A percentile compares a stretch with the other conserved stretches of the same genome.
These are phyloP conservation scores for Massariosphaeria phaeospora DNA, from an alignment of 495 filamentous ascomycete genomes.

Conservation along the genomic window DNA sequence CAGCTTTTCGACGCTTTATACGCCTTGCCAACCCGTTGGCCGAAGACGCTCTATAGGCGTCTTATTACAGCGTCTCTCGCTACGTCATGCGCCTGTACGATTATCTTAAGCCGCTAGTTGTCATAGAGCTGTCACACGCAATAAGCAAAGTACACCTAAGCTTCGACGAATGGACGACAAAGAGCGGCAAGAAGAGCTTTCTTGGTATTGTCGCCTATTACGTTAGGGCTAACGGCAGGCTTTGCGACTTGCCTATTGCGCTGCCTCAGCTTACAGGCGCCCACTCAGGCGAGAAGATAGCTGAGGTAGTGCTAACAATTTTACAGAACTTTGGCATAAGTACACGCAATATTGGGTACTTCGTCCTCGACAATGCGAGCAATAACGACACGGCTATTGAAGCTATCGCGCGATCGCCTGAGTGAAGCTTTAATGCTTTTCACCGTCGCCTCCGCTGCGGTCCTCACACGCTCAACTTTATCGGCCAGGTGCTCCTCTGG, in stretches of 20 bases:
- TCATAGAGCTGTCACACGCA: not conserved
- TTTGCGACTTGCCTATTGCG: not conserved
- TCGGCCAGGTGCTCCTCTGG: not conserved
- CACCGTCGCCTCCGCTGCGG: not conserved
- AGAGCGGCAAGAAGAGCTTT: constrained; percentile 7
- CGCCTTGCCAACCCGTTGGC: too few relatives aligned
- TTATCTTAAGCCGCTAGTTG: too few relatives aligned
- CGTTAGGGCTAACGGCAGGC: not conserved
- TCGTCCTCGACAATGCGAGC: constrained; percentile 3
- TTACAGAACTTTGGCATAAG: not conserved
- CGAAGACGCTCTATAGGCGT: too few relatives aligned
- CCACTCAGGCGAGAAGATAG: constrained; percentile 4
- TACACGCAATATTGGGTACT: not conserved
- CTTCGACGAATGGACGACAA: constrained; percentile 7
- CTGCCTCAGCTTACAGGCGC: constrained; percentile 6
- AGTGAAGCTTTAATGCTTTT: not conserved
- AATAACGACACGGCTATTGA: not conserved
- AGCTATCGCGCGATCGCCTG: not conserved
- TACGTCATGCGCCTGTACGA: too few relatives aligned
- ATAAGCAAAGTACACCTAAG: constrained; percentile 9
- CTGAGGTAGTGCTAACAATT: not conserved
- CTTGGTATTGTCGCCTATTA: constrained; percentile 34
- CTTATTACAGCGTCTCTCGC: too few relatives aligned
- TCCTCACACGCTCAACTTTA: constrained; percentile 1
- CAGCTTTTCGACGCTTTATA: too few relatives aligned